Base-by-base conservation (phyloP, 2,329 filamentous ascomycete genomes). In the Fusarium coffeatum region DNA sequence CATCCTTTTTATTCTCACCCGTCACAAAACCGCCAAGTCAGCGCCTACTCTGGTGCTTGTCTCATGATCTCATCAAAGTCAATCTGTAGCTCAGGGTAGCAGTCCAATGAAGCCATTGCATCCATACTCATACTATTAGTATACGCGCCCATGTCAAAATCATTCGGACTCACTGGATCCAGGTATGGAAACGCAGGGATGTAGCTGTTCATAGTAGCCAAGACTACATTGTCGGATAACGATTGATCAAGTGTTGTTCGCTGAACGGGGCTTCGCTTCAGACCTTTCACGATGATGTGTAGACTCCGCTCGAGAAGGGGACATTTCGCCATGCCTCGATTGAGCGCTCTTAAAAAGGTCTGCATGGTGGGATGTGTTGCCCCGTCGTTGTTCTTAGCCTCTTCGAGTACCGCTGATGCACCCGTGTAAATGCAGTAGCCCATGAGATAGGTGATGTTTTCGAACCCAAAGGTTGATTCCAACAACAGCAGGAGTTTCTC, bases 381-480 rank as follows among this genome's bases (percentile, higher is more conserved):
- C 2, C 55, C 49, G 5, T 42, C 40, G 5, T 59, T 55, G 16
- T 55, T 55, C 18, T 59, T 59, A 1, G 55, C 55, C 0, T 59
- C 55, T 55, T 59, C 55, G 0, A 59, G 55, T 16, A 59, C 55
- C 0, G 55, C 55, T n/a, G 55, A 59, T 7, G 55, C 55, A 6
- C 55, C 55, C 1, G 55, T 55, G 5, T 59, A 59, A 4, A 59
- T 59, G 12, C 55, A 59, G 28, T 59, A 59, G 3, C 55, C 55
- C 55, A 59, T 59, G 9, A 59, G 55, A 45, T 59, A 59, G 6
- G 55, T 55, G 6, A 59, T 59, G 5, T 59, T 59, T 18, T 55
- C 55, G 18, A 55, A 59, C 2, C 55, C 48, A 37, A 59, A 59
- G 2, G 55, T 55, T 6, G 55, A 37, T 55, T 59, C 55, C 16